These are phyloP conservation scores for Erodium maritimum DNA, from an alignment of 345 rosid genomes.

Conservation along the genomic window DNA sequence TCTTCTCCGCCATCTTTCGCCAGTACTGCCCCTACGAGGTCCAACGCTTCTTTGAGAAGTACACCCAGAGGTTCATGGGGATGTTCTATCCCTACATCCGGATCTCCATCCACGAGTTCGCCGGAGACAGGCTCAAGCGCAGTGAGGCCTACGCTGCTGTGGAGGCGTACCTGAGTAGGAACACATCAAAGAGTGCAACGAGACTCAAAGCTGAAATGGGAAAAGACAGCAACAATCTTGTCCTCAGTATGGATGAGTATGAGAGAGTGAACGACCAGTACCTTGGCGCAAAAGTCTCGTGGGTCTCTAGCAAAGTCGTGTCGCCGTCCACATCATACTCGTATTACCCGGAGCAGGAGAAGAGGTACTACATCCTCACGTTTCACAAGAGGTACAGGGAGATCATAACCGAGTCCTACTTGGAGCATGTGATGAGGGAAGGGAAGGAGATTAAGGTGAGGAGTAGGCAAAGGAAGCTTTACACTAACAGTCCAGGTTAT, in stretches of 20 bases:
- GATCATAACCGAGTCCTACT: constrained; percentile 26
- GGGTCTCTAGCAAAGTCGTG: constrained; percentile 26
- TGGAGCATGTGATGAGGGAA: constrained; percentile 32
- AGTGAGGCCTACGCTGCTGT: constrained; percentile 39
- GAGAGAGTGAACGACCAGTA: constrained; percentile 32
- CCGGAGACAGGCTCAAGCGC: constrained; percentile 33
- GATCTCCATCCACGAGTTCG: constrained; percentile 32
- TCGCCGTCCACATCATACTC: constrained; percentile 12
- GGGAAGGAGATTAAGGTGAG: constrained; percentile 34
- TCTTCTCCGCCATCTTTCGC: constrained; percentile 32
- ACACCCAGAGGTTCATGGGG: constrained; percentile 17
- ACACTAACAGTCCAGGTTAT: constrained; percentile 35
- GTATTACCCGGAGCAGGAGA: constrained; percentile 34
- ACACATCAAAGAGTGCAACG: constrained; percentile 24
- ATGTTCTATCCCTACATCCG: constrained; percentile 31
- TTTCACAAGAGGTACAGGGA: constrained; percentile 35
- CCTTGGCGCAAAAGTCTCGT: constrained; percentile 28
- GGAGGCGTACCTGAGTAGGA: constrained; percentile 30
- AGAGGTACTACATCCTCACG: constrained; percentile 32
- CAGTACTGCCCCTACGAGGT: constrained; percentile 41
- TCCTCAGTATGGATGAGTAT: constrained; percentile 35
- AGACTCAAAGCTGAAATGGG: constrained; percentile 40
- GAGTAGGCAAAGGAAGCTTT: constrained; percentile 46
- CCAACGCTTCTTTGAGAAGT: constrained; percentile 24
- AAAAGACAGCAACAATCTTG: constrained; percentile 23